Conservation (phyloP, 805 yeast genomes). For the Pichia manshurica region DNA sequence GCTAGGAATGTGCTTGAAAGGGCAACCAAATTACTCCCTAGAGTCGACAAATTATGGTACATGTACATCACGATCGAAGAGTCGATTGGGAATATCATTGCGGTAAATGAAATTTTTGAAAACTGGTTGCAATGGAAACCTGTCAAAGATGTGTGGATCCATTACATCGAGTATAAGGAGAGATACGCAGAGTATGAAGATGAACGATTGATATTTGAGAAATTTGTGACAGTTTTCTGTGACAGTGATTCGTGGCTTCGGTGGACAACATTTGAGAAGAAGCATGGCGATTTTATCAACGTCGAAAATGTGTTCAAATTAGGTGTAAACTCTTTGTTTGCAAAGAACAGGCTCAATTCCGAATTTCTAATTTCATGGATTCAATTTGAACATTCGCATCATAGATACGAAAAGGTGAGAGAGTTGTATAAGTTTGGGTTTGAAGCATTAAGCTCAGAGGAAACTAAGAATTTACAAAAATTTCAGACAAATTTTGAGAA, state of each 20-base stretch:
- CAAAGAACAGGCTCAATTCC: slow-evolving; percentile 30
- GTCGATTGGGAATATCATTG: slow-evolving; percentile 54
- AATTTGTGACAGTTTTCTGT: slow-evolving; percentile 51
- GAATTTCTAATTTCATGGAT: slow-evolving; percentile 53
- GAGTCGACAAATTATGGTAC: slow-evolving; percentile 83
- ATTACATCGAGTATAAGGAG: slow-evolving; percentile 66
- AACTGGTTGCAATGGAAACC: slow-evolving; percentile 85
- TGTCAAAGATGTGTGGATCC: slow-evolving; percentile 56
- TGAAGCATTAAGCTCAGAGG: slow-evolving; percentile 31
- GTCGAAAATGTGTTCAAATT: slow-evolving; percentile 62
- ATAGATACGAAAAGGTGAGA: slow-evolving; percentile 59
- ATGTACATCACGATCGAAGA: slow-evolving; percentile 80
- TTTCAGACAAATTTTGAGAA: slow-evolving; percentile 57
- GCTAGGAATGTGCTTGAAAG: slow-evolving; percentile 82
- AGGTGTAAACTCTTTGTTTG: slow-evolving; percentile 51
- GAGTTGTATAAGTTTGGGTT: slow-evolving; percentile 51
- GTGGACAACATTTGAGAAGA: slow-evolving; percentile 71
- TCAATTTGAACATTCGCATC: slow-evolving; percentile 57
- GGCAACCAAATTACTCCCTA: slow-evolving; percentile 67
- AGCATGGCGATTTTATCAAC: slow-evolving; percentile 38
- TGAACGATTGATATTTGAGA: slow-evolving; percentile 52
- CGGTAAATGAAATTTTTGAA: slow-evolving; percentile 61
- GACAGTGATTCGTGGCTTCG: slow-evolving; percentile 56
- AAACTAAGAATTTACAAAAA: slow-evolving; percentile 34
- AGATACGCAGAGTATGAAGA: slow-evolving; percentile 49